Evolutionary conservation across 768 basidiomycete species (phyloP), one percentile per base, ranked within the genome.

Genomic region (Boletus rubescentipes): DNA sequence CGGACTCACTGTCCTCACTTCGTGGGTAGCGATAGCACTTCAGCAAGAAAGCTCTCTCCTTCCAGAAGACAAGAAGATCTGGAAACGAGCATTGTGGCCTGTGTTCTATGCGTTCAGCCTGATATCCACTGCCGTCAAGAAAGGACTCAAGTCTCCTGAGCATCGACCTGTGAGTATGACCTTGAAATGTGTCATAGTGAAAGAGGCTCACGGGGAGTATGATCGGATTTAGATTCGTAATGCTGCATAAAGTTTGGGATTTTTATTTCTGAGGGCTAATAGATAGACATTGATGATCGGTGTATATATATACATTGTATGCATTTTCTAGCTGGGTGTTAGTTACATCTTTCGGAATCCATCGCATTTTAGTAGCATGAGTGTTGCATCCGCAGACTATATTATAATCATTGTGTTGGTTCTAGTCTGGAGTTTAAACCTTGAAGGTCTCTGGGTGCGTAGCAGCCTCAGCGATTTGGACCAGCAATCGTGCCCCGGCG

Each of bases 11-110:
- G 10, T 78, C 16, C 38, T 74, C 4, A 83, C 84, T 8, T 66
- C 80, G 20, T 86, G 83, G 83, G 52, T 83, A 21, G 77, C 81
- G 21, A 73, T 85, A 31, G 75, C 81, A 3, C 77, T 82, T 59
- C 82, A 84, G 40, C 35, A 20, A 23, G 53, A 62, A 3, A 70
- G 64, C 3, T 0, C 14, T 14, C 64, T 72, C 46, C 58, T 56
- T 30, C 36, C 31, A 8, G 1, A 10, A 5, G 15, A 50, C 2
- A 5, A 23, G 44, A 21, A 20, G 9, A 11, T 56, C 7, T 39
- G 41, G 39, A 5, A 11, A 18, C 66, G 66, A 30, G 20, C 43
- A 14, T 38, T 53, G 0, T 72, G 68, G 68, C 68, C 68, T 4
- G 1, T 60, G 2, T 40, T 55, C 18, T 70, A 47, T 23, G 14